Evolutionary conservation across 345 rosid genomes (phyloP).

Genomic region (Microcos paniculata): DNA sequence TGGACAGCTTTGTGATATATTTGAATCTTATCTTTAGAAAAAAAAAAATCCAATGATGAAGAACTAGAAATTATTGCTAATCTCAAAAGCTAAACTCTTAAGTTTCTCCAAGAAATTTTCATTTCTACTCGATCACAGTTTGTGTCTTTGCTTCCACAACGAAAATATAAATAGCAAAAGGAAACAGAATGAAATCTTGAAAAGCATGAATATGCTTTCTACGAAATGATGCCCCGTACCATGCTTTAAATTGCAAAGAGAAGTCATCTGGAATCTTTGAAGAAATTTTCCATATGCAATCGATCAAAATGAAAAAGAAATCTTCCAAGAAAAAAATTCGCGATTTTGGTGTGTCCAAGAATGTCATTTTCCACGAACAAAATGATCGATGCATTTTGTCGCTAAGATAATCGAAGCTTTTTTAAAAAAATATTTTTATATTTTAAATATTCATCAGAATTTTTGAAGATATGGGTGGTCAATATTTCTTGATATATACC

Average conservation of each 20-base stretch:
- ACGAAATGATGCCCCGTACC: not conserved
- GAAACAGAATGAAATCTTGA: not conserved
- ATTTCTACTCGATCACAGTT: not conserved
- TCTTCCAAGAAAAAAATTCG: not conserved
- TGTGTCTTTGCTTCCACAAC: not conserved
- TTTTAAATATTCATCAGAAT: too few species aligned
- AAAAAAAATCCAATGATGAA: too few species aligned
- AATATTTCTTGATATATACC: conserved; percentile 1
- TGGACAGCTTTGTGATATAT: too few species aligned
- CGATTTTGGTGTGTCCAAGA: not conserved
- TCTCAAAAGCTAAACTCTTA: not conserved
- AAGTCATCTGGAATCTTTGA: too few species aligned
- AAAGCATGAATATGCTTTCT: not conserved
- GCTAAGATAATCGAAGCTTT: not conserved
- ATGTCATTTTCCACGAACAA: not conserved
- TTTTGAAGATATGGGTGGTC: not conserved
- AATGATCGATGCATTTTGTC: not conserved
- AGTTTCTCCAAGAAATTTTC: not conserved
- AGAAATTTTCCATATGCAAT: too few species aligned
- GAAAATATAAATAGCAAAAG: not conserved
- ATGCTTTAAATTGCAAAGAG: not conserved
- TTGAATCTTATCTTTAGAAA: too few species aligned
- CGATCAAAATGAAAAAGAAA: too few species aligned
- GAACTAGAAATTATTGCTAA: too few species aligned
- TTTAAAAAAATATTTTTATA: too few species aligned